Evolutionary conservation across 306 rosid species (phyloP), one percentile per base, ranked within the genome.

Genomic region (Vachellia collinsii): DNA sequence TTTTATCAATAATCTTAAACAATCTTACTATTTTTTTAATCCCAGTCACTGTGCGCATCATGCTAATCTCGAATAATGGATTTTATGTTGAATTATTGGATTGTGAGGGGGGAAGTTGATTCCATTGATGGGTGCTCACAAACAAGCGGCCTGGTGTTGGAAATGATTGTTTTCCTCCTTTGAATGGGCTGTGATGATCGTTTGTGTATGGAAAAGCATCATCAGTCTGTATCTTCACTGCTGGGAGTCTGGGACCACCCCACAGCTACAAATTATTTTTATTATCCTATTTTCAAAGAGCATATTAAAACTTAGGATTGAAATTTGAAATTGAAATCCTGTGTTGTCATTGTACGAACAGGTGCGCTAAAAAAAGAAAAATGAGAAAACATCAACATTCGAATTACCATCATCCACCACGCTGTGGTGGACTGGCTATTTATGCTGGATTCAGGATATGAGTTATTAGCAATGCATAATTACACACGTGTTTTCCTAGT

Each of bases 191-290:
- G 58, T 75, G 77, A 82, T 66, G 66, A 86, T 86, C 79, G 76
- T 82, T 86, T 82, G 76, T 79, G 2, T 29, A 29, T 29, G 34
- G 82, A 43, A 72, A 72, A 65, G 77, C 16, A 61, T 66, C 84
- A 71, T 71, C 41, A 70, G 65, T 79, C 59, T 71, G 77, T 37
- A 65, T 72, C 82, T 56, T 72, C 67, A 58, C 63, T 64, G 3
- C 20, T 79, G 80, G 34, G 34, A 29, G n/a, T n/a, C n/a, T n/a
- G n/a, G 88, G 61, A 79, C 88, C 86, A 79, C 88, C 76, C 41
- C 67, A 61, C 19, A 4, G 12, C 16, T 61, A 61, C 4, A 20
- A 3, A 19, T 5, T 7, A 5, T 44, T 10, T 44, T 44, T 44
- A 8, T 29, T 29, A 29, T 29, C 34, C 34, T 29, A 29, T 50